phyloP scores from a whole-genome alignment of 83 land plant species.

The Picea abies region DNA sequence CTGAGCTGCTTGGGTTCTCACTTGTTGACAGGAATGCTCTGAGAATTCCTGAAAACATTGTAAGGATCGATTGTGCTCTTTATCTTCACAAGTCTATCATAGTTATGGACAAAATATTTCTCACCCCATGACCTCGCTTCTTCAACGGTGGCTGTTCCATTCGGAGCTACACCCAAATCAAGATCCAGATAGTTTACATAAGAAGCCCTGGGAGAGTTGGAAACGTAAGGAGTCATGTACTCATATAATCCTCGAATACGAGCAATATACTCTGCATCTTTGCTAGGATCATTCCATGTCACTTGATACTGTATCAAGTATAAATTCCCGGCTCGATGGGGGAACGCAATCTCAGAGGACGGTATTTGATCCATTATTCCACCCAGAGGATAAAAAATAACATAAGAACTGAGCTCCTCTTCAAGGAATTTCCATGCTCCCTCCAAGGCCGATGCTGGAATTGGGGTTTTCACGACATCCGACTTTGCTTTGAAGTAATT shows the following conservation, averaged over 20 bases:
- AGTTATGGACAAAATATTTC: too few species aligned
- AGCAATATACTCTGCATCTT: constrained; percentile 10
- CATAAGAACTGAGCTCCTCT: constrained; percentile 7
- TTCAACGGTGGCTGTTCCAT: too few species aligned
- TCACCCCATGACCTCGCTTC: too few species aligned
- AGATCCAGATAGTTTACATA: constrained; percentile 43
- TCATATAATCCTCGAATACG: constrained; percentile 29
- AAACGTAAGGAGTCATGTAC: constrained; percentile 35
- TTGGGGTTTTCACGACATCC: too few species aligned
- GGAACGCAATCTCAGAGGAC: constrained; percentile 25
- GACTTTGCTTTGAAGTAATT: constrained; percentile 37
- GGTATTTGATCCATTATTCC: too few species aligned
- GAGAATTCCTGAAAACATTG: too few species aligned
- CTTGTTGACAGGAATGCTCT: too few species aligned
- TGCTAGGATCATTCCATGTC: background rate
- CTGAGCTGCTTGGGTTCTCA: too few species aligned
- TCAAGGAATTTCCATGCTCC: constrained; percentile 26
- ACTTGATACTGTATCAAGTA: constrained; percentile 34
- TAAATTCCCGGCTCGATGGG: constrained; percentile 45
- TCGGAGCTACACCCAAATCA: constrained; percentile 18
- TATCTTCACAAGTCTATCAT: too few species aligned
- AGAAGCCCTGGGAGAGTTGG: background rate
- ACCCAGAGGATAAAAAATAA: constrained; percentile 30
- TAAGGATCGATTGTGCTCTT: too few species aligned
- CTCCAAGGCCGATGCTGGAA: background rate